Evolutionary conservation across 257 asterid genomes (phyloP).

Genomic region (Solanum etuberosum): DNA sequence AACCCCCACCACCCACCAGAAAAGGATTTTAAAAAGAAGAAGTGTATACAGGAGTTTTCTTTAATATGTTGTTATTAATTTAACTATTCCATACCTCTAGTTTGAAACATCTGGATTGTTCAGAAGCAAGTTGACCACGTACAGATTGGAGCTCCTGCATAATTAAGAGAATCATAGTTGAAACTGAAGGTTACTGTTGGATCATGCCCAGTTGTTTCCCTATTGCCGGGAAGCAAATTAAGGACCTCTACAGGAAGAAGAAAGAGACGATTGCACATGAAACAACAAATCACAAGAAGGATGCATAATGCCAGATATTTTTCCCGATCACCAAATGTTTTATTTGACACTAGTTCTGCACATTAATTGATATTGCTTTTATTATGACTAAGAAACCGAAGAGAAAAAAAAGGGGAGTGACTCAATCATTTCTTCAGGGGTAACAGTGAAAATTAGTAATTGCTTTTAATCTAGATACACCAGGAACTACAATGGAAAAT

Average conservation of each 20-base stretch:
- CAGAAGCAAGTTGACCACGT: constrained; percentile 89
- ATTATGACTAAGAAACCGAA: not conserved
- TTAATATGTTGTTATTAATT: not conserved
- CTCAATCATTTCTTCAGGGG: not conserved
- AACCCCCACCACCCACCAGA: not conserved
- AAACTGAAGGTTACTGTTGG: not conserved
- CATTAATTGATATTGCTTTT: not conserved
- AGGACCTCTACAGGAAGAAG: not conserved
- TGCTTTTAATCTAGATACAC: not conserved
- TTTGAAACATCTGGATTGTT: constrained; percentile 96
- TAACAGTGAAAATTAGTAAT: not conserved
- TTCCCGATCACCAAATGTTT: not conserved
- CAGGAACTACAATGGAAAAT: not conserved
- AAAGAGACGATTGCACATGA: not conserved
- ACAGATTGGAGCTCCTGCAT: constrained; percentile 88
- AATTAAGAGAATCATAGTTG: not conserved
- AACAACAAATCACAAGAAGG: not conserved
- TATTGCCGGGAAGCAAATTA: not conserved
- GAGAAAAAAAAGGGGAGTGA: not conserved
- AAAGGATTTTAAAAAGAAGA: not conserved
- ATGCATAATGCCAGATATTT: not conserved
- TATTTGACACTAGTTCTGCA: not conserved
- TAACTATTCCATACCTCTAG: constrained; percentile 56
- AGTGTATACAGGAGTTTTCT: not conserved
- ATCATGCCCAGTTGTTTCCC: not conserved